phyloP scores from a whole-genome alignment of 2,329 filamentous ascomycete genomes.

The Pseudopyrenochaeta lycopersici region DNA sequence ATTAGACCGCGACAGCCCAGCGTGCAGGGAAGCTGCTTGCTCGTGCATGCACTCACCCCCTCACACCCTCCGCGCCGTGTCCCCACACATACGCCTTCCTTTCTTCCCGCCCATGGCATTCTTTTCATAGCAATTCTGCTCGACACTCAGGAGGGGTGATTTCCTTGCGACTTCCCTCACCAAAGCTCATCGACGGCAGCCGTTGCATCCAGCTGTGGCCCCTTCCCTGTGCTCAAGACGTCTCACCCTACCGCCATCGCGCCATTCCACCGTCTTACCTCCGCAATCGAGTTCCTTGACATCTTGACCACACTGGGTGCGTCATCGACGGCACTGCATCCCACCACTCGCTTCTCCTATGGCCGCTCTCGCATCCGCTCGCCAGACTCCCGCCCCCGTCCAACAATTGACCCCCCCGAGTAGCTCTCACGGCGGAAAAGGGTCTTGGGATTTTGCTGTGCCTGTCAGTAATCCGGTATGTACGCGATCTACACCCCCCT shows the following conservation, averaged over 20 bases:
- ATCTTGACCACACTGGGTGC: slow-evolving; percentile 11
- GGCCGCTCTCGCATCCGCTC: slow-evolving; percentile 44
- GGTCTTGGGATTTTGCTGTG: slow-evolving; percentile 51
- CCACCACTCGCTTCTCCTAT: slow-evolving; percentile 29
- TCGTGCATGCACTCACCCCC: slow-evolving; percentile 39
- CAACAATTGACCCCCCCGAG: slow-evolving; percentile 51
- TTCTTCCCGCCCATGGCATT: slow-evolving; percentile 19
- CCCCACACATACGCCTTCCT: slow-evolving; percentile 23
- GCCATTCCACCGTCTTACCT: slow-evolving; percentile 13
- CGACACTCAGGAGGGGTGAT: slow-evolving; percentile 11
- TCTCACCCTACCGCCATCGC: slow-evolving; percentile 10
- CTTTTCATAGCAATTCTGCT: slow-evolving; percentile 16
- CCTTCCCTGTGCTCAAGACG: slow-evolving; percentile 11
- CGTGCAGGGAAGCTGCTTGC: slow-evolving; percentile 37
- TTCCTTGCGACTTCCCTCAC: slow-evolving; percentile 10
- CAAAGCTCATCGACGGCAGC: slow-evolving; percentile 4
- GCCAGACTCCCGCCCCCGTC: slow-evolving; percentile 35
- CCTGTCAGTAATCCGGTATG: slow-evolving; percentile 48
- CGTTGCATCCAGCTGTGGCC: slow-evolving; percentile 2
- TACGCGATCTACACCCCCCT: slow-evolving; percentile 17
- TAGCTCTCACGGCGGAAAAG: slow-evolving; percentile 48
- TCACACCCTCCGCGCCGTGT: slow-evolving; percentile 22
- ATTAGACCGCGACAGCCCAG: slow-evolving; percentile 29
- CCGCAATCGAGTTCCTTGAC: slow-evolving; percentile 8
- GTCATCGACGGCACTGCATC: slow-evolving; percentile 12